A percentile compares a stretch with the other conserved stretches of the same genome.
These are phyloP conservation scores for Cutaneotrichosporon cutaneum DNA, from an alignment of 1,284 basidiomycete genomes.

Conservation along the genomic window DNA sequence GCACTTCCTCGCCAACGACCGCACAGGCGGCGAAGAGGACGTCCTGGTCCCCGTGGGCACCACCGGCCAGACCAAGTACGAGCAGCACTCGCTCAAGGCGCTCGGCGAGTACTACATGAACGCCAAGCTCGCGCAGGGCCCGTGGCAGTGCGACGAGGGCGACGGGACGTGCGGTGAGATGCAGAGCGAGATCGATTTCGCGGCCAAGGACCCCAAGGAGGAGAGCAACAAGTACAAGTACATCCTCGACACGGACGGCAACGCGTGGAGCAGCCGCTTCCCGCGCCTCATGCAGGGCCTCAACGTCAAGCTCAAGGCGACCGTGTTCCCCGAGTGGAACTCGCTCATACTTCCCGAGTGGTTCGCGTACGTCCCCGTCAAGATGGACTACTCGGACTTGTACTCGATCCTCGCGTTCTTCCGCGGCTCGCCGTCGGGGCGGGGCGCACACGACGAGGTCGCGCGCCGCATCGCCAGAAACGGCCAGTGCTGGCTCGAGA, in stretches of 20 bases:
- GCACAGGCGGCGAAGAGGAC: conserved; percentile 29
- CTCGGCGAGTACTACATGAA: conserved; percentile 52
- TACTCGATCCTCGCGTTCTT: conserved; percentile 54
- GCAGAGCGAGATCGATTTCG: conserved; percentile 48
- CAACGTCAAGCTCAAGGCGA: conserved; percentile 53
- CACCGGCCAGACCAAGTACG: conserved; percentile 43
- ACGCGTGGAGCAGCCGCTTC: conserved; percentile 54
- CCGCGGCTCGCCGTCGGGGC: conserved; percentile 48
- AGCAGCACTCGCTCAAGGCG: conserved; percentile 32
- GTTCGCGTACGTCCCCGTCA: conserved; percentile 54
- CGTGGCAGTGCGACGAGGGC: conserved; percentile 51
- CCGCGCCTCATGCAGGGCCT: conserved; percentile 51
- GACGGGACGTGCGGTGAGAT: conserved; percentile 53
- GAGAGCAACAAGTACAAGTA: conserved; percentile 53
- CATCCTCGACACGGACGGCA: conserved; percentile 53
- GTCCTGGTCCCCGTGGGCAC: conserved; percentile 42
- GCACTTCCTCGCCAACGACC: conserved; percentile 49
- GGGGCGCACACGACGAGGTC: conserved; percentile 53
- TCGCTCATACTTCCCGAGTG: conserved; percentile 51
- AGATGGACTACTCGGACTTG: conserved; percentile 54
- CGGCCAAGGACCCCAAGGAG: conserved; percentile 43
- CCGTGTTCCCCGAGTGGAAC: conserved; percentile 55
- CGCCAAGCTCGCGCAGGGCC: conserved; percentile 43
- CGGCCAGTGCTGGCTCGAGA: conserved; percentile 55
- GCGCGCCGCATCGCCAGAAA: conserved; percentile 53